Base-by-base conservation (phyloP, 1,284 basidiomycete species). In the Puccinia hordei region DNA sequence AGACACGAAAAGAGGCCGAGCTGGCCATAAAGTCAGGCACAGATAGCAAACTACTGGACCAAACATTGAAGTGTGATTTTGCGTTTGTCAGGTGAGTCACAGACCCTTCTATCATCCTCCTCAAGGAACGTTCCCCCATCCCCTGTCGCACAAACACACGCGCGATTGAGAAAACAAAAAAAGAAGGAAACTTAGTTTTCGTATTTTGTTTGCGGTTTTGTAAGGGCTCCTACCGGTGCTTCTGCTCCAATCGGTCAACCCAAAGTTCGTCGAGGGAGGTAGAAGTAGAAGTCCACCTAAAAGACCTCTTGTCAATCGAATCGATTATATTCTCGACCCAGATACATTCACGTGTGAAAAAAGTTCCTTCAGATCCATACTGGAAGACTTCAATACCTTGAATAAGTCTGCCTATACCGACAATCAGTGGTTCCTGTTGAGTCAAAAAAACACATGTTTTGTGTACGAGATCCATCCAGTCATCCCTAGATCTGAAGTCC, bases 1-100 rank as follows among this genome's bases (percentile, higher is more conserved):
- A 93, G 84, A 94, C 92, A 12, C 92, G 93, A 89, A 89, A 90
- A 19, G 95, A 99, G 83, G 96, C 96, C 2, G 92, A 96, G 84
- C 90, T 90, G 51, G 96, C 97, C 27, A 97, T 99, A 84, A 86
- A 87, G 68, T 93, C 94, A 76, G 93, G 93, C 33, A 90, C 91
- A 46, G 93, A 93, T 5, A 91, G 93, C 10, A 88, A 90, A 17
- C 87, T 99, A 81, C 87, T 99, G 81, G 96, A 98, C 84, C 93
- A 98, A 87, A 88, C 87, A 46, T 89, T 99, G 65, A 90, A 92
- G 83, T 96, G 95, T 83, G 96, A 98, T 85, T 99, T 95, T 86
- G 95, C 93, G 0, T 99, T 99, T 85, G 92, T 98, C 49, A 90
- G 94, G 33, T 93, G 94, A 63, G 90, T 92, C 17, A 12, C 4